Conservation (phyloP, 306 rosid species). For the Vigna unguiculata region DNA sequence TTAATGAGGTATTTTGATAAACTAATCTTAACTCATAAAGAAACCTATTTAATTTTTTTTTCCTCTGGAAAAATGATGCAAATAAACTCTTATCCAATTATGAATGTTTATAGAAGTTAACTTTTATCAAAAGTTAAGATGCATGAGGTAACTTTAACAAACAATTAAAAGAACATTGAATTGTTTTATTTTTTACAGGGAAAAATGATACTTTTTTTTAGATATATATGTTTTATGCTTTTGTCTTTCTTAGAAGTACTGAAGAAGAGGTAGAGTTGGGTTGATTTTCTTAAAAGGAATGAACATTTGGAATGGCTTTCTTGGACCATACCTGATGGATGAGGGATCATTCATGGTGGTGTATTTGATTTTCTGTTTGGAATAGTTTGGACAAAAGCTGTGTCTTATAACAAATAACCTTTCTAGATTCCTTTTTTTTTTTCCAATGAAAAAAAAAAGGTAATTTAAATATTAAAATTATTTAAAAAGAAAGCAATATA, state of each 20-base stretch:
- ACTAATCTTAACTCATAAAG: too few relatives aligned
- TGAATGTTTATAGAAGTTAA: too few relatives aligned
- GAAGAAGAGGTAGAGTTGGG: not conserved
- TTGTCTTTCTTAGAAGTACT: not conserved
- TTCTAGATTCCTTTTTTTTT: not conserved
- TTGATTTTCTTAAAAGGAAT: constrained; percentile 19
- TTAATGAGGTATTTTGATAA: too few relatives aligned
- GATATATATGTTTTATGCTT: not conserved
- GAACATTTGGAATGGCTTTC: constrained; percentile 5
- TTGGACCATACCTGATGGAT: constrained; percentile 31
- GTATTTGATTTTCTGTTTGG: constrained; percentile 4
- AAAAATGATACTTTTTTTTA: not conserved
- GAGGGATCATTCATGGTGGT: constrained; percentile 1
- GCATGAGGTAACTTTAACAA: too few relatives aligned
- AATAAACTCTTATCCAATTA: too few relatives aligned
- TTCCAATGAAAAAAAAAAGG: not conserved
- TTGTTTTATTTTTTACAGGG: not conserved
- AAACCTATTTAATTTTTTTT: too few relatives aligned
- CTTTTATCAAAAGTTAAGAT: too few relatives aligned
- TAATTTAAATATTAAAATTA: too few relatives aligned
- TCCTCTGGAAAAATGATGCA: too few relatives aligned
- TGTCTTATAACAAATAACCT: not conserved
- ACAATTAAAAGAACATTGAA: not conserved
- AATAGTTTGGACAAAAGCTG: constrained; percentile 2
- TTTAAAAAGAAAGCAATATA: too few relatives aligned